Evolutionary conservation across 768 basidiomycete species (phyloP).

Genomic region (Boletellus emodensis): DNA sequence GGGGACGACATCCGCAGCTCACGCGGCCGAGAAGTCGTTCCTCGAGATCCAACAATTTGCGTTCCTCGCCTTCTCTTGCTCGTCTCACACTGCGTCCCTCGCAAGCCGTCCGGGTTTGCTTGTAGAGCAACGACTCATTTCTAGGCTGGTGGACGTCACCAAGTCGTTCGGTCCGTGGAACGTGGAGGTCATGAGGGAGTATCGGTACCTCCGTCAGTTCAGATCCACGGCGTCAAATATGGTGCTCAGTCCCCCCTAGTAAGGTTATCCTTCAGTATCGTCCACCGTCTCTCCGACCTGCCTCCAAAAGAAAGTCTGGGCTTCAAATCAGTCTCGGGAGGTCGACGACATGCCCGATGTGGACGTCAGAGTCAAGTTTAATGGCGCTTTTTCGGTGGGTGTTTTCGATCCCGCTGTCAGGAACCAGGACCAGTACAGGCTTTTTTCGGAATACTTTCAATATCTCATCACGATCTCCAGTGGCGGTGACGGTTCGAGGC

Average conservation of each 20-base stretch:
- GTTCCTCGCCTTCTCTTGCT: slow-evolving; percentile 3
- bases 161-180: neutral
- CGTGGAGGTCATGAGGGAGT: neutral
- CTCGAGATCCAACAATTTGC: slow-evolving; percentile 1
- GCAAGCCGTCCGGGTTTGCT: neutral
- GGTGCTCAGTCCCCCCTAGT: neutral
- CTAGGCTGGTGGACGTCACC: neutral
- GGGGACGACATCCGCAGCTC: neutral
- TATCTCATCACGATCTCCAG: neutral
- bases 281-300: neutral
- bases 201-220: too few species aligned
- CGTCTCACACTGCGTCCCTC: neutral
- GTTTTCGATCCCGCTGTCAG: neutral
- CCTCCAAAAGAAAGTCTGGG: neutral
- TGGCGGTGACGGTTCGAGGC: neutral
- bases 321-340: neutral
- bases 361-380: neutral
- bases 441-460: too few species aligned
- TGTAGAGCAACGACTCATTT: neutral
- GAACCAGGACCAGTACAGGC: neutral
- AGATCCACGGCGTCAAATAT: neutral
- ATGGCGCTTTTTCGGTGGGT: neutral
- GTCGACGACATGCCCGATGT: too few species aligned
- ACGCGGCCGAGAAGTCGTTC: neutral
- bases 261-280: neutral